Evolutionary conservation across 768 basidiomycete species (phyloP).

Genomic region (Lactarius deliciosus): DNA sequence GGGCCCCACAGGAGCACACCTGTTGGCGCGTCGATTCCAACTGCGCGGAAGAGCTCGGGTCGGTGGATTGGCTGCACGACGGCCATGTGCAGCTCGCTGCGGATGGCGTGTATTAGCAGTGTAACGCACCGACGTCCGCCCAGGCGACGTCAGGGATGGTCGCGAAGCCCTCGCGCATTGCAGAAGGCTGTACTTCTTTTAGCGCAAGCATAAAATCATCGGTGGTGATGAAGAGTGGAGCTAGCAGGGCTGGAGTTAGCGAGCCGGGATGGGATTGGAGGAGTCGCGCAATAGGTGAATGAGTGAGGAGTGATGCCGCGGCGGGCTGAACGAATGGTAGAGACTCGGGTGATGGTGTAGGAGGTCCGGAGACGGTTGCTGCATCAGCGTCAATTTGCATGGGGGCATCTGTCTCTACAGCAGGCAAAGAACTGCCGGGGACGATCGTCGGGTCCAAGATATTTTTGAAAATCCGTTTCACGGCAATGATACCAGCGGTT

Average conservation of each 20-base stretch:
- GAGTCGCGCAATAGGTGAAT: conserved; percentile 82
- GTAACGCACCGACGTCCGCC: conserved; percentile 93
- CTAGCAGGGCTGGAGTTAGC: conserved; percentile 73
- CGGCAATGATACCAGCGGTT: conserved; percentile 76
- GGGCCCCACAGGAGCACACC: conserved; percentile 98
- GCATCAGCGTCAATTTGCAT: conserved; percentile 42
- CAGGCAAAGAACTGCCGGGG: conserved; percentile 40
- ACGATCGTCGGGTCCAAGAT: conserved; percentile 60
- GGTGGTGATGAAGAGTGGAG: conserved; percentile 76
- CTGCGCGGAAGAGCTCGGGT: conserved; percentile 83
- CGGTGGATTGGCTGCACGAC: conserved; percentile 92
- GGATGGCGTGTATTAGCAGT: conserved; percentile 44
- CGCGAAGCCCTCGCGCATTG: conserved; percentile 96
- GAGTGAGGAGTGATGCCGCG: conserved; percentile 39
- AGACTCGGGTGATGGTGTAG: conserved; percentile 17
- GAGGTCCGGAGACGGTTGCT: conserved; percentile 2
- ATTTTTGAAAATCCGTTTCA: conserved; percentile 89
- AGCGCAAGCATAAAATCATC: conserved; percentile 80
- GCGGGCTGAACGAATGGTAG: conserved; percentile 39
- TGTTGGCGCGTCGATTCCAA: conserved; percentile 89
- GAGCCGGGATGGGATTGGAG: conserved; percentile 83
- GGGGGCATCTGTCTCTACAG: conserved; percentile 33
- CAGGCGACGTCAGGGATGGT: conserved; percentile 96
- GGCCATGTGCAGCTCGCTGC: conserved; percentile 95
- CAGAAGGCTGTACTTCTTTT: conserved; percentile 90